phyloP scores from a whole-genome alignment of 345 rosid species.

The Trapa bicornis region DNA sequence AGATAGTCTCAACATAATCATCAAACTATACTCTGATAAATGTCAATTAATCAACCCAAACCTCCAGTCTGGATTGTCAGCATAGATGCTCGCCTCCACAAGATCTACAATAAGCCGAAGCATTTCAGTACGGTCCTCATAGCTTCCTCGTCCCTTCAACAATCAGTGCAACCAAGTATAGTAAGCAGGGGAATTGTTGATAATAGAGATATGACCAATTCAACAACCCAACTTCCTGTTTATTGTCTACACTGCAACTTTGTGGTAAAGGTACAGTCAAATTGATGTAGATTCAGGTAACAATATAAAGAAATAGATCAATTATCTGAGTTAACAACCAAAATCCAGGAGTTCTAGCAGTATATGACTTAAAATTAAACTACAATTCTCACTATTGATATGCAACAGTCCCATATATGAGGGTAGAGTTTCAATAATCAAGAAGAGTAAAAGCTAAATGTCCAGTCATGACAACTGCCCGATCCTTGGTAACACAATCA shows the following conservation, averaged over 20 bases:
- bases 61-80: conserved; percentile 86
- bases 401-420: too few relatives aligned
- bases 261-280: neutral
- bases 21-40: conserved; percentile 5
- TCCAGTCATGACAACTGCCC: too few relatives aligned
- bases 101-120: conserved; percentile 83
- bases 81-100: conserved; percentile 85
- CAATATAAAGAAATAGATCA: too few relatives aligned
- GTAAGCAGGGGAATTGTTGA: neutral
- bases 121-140: conserved; percentile 94
- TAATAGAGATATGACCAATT: neutral
- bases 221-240: too few relatives aligned
- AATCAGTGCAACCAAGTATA: neutral
- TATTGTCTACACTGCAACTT: neutral
- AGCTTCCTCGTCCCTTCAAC: conserved; percentile 77
- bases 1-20: neutral
- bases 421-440: too few relatives aligned
- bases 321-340: too few relatives aligned
- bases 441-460: too few relatives aligned
- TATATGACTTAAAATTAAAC: too few relatives aligned
- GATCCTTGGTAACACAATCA: neutral
- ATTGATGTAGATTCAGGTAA: too few relatives aligned
- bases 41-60: conserved; percentile 15
- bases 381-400: too few relatives aligned
- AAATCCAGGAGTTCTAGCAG: too few relatives aligned